Conservation (phyloP, 352 stramenopile species). For the Pythium brachiatum region DNA sequence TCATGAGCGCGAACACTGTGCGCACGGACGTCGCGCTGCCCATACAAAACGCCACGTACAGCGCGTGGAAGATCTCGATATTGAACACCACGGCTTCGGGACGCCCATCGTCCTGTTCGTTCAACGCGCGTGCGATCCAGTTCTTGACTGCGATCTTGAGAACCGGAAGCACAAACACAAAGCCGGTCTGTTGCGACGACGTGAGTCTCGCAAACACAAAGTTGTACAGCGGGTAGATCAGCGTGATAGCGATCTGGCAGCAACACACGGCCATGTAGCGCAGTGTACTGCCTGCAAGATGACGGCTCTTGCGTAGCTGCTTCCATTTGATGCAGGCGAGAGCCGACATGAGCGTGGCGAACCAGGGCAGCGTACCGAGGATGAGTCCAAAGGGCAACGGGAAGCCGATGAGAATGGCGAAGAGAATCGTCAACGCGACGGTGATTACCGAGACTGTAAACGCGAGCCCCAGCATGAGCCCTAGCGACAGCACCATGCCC, state of each 20-base stretch:
- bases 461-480: background rate
- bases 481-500: background rate
- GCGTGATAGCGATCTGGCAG: constrained; percentile 17
- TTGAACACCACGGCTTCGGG: constrained; percentile 51
- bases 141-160: constrained; percentile 50
- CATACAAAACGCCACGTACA: constrained; percentile 45
- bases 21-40: constrained; percentile 28
- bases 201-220: constrained; percentile 30
- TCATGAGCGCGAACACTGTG: constrained; percentile 29
- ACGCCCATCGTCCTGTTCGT: constrained; percentile 29
- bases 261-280: constrained; percentile 13
- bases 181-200: constrained; percentile 25
- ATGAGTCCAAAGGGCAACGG: constrained; percentile 16
- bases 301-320: background rate
- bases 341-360: constrained; percentile 1
- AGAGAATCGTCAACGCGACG: constrained; percentile 1
- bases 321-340: background rate
- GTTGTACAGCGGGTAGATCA: constrained; percentile 46
- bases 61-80: constrained; percentile 47
- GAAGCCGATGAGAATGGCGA: constrained; percentile 13
- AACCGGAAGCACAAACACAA: constrained; percentile 34
- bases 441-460: constrained; percentile 8
- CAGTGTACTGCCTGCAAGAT: background rate
- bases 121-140: constrained; percentile 24
- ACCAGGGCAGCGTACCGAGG: constrained; percentile 13